Evolutionary conservation across 108 stramenopile species (phyloP).

Genomic region (Skeletonema potamos): DNA sequence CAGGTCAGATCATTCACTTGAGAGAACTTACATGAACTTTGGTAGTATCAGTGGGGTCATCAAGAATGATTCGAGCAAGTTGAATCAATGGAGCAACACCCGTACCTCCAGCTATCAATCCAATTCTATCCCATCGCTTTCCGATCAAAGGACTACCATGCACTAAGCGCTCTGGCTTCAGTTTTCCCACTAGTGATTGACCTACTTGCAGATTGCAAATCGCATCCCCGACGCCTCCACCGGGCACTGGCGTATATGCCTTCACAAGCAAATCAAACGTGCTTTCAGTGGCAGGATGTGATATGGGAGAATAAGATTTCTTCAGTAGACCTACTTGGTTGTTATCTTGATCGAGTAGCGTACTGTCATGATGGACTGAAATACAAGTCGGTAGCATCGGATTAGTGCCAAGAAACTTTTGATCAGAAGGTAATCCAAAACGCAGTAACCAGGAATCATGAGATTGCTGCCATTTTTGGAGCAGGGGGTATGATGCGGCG

Average conservation of each 20-base stretch:
- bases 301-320: conserved; percentile 34
- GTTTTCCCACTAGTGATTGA: conserved; percentile 2
- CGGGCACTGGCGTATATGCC: conserved; percentile 24
- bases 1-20: neutral
- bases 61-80: conserved; percentile 22
- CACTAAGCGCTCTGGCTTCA: conserved; percentile 15
- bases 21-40: neutral
- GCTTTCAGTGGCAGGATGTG: conserved; percentile 11
- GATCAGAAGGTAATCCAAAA: conserved; percentile 5
- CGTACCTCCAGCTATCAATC: conserved; percentile 40
- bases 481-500: conserved; percentile 10
- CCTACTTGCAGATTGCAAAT: conserved; percentile 23
- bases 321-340: neutral
- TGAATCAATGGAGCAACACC: conserved; percentile 44
- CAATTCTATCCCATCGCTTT: conserved; percentile 25
- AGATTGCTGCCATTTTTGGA: conserved; percentile 3
- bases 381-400: conserved; percentile 34
- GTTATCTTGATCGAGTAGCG: neutral
- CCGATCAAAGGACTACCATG: conserved; percentile 14
- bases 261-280: conserved; percentile 42
- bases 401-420: conserved; percentile 1
- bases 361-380: conserved; percentile 19
- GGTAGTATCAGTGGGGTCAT: neutral
- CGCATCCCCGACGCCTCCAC: conserved; percentile 35
- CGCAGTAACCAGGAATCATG: conserved; percentile 23